phyloP scores from a whole-genome alignment of 1,284 basidiomycete genomes.

The Athelia psychrophila region DNA sequence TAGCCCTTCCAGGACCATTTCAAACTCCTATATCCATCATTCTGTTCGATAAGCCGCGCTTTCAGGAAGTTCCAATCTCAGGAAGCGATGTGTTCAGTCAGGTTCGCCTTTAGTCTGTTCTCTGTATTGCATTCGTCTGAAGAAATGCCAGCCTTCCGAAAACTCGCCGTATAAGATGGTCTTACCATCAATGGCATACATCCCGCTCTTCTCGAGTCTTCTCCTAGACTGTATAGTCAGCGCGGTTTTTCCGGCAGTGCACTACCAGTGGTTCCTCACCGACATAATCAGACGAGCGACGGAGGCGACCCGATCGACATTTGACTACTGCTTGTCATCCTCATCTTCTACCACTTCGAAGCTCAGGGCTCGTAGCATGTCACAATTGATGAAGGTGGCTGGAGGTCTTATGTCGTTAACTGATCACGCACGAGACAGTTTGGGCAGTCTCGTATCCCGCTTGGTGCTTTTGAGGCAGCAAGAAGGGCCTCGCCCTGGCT shows the following conservation, averaged over 20 bases:
- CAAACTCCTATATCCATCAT: conserved; percentile 32
- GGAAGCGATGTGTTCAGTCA: conserved; percentile 11
- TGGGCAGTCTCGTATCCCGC: neutral
- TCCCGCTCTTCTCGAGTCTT: conserved; percentile 44
- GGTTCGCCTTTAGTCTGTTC: neutral
- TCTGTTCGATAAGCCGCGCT: conserved; percentile 23
- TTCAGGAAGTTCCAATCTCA: conserved; percentile 16
- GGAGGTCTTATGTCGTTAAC: conserved; percentile 17
- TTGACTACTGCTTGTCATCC: conserved; percentile 44
- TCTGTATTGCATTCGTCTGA: neutral
- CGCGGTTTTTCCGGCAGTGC: conserved; percentile 36
- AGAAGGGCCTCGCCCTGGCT: conserved; percentile 17
- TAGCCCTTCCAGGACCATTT: conserved; percentile 26
- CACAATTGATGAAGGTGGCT: conserved; percentile 33
- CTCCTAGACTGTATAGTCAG: conserved; percentile 41
- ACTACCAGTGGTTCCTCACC: conserved; percentile 44
- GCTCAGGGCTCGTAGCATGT: conserved; percentile 37
- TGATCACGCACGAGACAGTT: conserved; percentile 18
- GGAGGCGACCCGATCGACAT: conserved; percentile 36
- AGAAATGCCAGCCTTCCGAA: conserved; percentile 13
- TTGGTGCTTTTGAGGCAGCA: conserved; percentile 15
- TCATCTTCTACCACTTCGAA: conserved; percentile 31
- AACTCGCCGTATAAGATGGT: conserved; percentile 12
- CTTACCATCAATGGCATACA: conserved; percentile 36
- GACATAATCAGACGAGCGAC: conserved; percentile 41